Evolutionary conservation across 441 rosid species (phyloP).

Genomic region (Eugenia klotzschiana): DNA sequence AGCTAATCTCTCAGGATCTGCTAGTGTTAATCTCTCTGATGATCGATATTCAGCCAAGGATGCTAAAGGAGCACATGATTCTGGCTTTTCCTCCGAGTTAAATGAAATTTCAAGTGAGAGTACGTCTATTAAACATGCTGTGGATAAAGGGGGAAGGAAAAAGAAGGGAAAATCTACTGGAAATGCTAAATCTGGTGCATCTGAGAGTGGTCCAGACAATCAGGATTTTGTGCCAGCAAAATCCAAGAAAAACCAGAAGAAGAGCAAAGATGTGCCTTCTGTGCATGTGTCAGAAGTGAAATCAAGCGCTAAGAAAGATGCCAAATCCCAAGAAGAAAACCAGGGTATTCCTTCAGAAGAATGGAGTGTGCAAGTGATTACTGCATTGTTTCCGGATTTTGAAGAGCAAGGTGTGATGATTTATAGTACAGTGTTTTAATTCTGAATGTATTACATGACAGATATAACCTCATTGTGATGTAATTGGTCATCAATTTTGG

Average conservation of each 20-base stretch:
- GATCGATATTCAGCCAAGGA: constrained; percentile 23
- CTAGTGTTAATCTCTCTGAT: constrained; percentile 15
- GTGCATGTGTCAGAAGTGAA: constrained; percentile 39
- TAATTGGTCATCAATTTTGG: constrained; percentile 10
- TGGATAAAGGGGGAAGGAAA: constrained; percentile 66
- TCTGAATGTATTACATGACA: not conserved
- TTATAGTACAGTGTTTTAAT: not conserved
- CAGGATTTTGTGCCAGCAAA: constrained; percentile 50
- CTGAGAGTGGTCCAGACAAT: constrained; percentile 46
- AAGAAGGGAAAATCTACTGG: constrained; percentile 66
- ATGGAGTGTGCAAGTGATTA: constrained; percentile 67
- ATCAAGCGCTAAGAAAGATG: constrained; percentile 57
- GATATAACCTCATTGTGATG: constrained; percentile 1
- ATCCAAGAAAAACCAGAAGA: constrained; percentile 80
- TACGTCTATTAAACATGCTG: constrained; percentile 17
- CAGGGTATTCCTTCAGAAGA: constrained; percentile 50
- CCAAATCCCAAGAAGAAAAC: constrained; percentile 44
- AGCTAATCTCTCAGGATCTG: constrained; percentile 38
- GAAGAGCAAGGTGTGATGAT: constrained; percentile 62
- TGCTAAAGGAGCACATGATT: constrained; percentile 29
- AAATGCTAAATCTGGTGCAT: constrained; percentile 21
- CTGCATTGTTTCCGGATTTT: constrained; percentile 49
- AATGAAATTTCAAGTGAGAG: constrained; percentile 37
- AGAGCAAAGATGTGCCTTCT: constrained; percentile 56
- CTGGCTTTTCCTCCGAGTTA: constrained; percentile 32